Conservation (phyloP, 257 asterid genomes). For the Mitragyna speciosa region DNA sequence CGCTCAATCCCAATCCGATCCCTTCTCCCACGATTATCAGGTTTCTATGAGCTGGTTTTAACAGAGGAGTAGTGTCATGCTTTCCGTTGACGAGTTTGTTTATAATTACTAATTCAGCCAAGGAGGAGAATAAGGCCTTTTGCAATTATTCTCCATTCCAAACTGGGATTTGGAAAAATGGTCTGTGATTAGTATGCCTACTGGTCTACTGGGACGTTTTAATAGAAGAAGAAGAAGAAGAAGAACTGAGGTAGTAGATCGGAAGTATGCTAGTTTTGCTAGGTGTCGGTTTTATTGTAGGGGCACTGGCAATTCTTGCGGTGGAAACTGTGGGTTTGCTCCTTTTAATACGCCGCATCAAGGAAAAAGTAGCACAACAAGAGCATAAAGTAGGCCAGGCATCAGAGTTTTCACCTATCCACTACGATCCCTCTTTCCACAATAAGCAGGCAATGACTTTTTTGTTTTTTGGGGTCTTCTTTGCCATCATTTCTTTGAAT, state of each 20-base stretch:
- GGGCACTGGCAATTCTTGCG: slow-evolving; percentile 65
- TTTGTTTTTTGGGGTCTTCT: not conserved
- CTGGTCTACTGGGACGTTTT: too few species aligned
- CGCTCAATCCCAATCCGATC: too few species aligned
- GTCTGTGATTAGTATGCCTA: too few species aligned
- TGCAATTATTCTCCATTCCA: too few species aligned
- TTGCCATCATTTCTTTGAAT: too few species aligned
- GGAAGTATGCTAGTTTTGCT: slow-evolving; percentile 41
- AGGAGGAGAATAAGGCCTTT: too few species aligned
- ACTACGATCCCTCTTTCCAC: slow-evolving; percentile 44
- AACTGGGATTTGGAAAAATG: too few species aligned
- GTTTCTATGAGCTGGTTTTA: too few species aligned
- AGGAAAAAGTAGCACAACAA: slow-evolving; percentile 37
- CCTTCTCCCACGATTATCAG: too few species aligned
- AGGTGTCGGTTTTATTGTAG: slow-evolving; percentile 55
- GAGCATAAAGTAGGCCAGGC: slow-evolving; percentile 31
- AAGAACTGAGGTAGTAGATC: slow-evolving; percentile 14
- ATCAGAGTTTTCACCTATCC: slow-evolving; percentile 25
- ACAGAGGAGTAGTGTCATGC: too few species aligned
- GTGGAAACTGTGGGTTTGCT: slow-evolving; percentile 55
- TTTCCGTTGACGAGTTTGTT: too few species aligned
- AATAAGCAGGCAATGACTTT: slow-evolving; percentile 56
- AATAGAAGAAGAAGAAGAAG: not conserved
- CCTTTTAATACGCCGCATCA: slow-evolving; percentile 55
- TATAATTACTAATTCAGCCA: too few species aligned